Evolutionary conservation across 306 rosid genomes (phyloP).

Genomic region (Castanea sativa): DNA sequence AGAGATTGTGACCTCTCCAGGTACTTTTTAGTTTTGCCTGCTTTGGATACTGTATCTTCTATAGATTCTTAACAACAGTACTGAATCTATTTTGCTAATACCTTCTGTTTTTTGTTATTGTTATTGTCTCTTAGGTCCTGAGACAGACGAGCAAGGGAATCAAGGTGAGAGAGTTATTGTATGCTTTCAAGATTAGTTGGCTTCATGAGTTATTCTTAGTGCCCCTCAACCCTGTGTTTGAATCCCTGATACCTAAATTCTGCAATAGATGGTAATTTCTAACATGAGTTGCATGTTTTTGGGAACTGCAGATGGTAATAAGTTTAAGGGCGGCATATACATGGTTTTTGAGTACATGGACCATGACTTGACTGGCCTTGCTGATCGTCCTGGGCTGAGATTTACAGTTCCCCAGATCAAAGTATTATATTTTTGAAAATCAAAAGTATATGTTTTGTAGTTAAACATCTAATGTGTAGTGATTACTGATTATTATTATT

Average conservation of each 20-base stretch:
- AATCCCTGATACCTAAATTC: neutral
- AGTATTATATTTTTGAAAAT: conserved; percentile 26
- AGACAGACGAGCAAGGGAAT: conserved; percentile 56
- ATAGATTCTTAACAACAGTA: neutral
- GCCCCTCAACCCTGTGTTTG: neutral
- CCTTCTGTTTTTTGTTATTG: conserved; percentile 4
- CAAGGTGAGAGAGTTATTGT: conserved; percentile 36
- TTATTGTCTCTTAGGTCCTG: conserved; percentile 41
- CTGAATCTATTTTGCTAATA: neutral
- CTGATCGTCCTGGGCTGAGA: conserved; percentile 68
- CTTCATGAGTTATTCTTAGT: neutral
- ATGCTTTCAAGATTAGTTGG: conserved; percentile 5
- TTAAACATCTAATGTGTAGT: neutral
- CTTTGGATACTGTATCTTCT: neutral
- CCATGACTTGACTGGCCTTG: conserved; percentile 76
- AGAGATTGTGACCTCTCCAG: conserved; percentile 67
- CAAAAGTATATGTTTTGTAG: neutral
- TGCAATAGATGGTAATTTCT: neutral
- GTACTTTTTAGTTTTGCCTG: conserved; percentile 23
- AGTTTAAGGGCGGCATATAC: conserved; percentile 63
- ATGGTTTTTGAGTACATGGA: conserved; percentile 87
- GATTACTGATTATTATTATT: neutral
- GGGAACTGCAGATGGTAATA: conserved; percentile 49
- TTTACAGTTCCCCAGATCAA: conserved; percentile 73
- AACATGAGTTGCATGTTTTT: conserved; percentile 6